Evolutionary conservation across 2,329 filamentous ascomycete species (phyloP).

Genomic region (Hawksworthiomyces lignivorus): DNA sequence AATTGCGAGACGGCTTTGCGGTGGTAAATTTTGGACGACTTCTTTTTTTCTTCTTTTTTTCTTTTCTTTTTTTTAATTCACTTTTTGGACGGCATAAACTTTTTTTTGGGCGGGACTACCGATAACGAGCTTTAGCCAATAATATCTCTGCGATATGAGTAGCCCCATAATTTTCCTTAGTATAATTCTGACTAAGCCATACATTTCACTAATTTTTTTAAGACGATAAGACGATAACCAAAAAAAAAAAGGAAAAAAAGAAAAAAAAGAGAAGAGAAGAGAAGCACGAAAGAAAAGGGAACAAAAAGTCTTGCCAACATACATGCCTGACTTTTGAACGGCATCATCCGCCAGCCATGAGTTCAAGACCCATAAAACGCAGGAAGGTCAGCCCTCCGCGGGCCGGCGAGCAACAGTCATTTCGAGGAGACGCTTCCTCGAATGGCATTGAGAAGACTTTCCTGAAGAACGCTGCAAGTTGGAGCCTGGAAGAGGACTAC

Average conservation of each 20-base stretch:
- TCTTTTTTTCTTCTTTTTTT: background rate
- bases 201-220: too few species aligned
- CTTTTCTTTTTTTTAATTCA: constrained; percentile 8
- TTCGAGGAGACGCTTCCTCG: constrained; percentile 25
- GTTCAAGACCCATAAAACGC: constrained; percentile 44
- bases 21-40: too few species aligned
- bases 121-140: constrained; percentile 11
- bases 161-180: background rate
- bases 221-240: too few species aligned
- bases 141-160: background rate
- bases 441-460: constrained; percentile 57
- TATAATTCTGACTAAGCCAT: too few species aligned
- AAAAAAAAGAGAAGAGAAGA: too few species aligned
- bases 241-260: too few species aligned
- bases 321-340: too few species aligned
- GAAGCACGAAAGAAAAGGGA: background rate
- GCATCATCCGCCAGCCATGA: constrained; percentile 28
- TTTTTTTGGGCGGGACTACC: constrained; percentile 5
- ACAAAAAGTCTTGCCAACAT: too few species aligned
- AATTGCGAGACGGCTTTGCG: too few species aligned
- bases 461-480: constrained; percentile 67
- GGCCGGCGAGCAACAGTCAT: constrained; percentile 37
- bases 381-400: constrained; percentile 49
- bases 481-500: constrained; percentile 90
- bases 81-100: constrained; percentile 2